phyloP scores from a whole-genome alignment of 1,139 yeast species.

The Pichia sp. region DNA sequence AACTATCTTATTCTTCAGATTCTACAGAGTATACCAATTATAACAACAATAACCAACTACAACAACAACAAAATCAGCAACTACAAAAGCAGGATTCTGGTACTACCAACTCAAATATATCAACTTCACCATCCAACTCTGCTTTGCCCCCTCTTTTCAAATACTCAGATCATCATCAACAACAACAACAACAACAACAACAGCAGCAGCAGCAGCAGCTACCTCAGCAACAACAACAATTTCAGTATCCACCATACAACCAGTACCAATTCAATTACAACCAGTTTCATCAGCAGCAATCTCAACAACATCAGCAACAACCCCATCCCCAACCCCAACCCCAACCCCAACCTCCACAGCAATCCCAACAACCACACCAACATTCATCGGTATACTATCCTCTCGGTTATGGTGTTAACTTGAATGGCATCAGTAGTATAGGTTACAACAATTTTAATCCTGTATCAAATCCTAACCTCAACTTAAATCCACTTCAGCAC shows the following conservation, averaged over 20 bases:
- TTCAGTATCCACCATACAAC: neutral
- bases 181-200: conserved; percentile 4
- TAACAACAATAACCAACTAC: too few relatives aligned
- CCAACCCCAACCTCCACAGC: neutral
- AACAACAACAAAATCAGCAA: too few relatives aligned
- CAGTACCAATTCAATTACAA: neutral
- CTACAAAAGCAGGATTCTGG: too few relatives aligned
- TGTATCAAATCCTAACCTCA: neutral
- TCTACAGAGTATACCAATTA: too few relatives aligned
- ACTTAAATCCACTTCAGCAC: neutral
- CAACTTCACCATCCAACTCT: too few relatives aligned
- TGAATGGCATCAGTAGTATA: neutral
- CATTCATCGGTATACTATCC: neutral
- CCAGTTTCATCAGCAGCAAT: neutral
- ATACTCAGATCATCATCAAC: conserved; percentile 20
- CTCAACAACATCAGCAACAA: neutral
- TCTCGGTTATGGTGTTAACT: neutral
- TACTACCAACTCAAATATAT: too few relatives aligned
- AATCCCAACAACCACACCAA: neutral
- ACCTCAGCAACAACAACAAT: neutral
- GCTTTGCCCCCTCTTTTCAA: conserved; percentile 24
- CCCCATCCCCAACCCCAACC: neutral
- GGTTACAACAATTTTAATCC: neutral
- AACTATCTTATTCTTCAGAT: too few relatives aligned
- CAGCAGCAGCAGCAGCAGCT: conserved; percentile 1